A percentile compares a stretch with the other conserved stretches of the same genome.
Conservation (phyloP, 2,329 filamentous ascomycete species). For the Lasiodiplodia sp. region DNA sequence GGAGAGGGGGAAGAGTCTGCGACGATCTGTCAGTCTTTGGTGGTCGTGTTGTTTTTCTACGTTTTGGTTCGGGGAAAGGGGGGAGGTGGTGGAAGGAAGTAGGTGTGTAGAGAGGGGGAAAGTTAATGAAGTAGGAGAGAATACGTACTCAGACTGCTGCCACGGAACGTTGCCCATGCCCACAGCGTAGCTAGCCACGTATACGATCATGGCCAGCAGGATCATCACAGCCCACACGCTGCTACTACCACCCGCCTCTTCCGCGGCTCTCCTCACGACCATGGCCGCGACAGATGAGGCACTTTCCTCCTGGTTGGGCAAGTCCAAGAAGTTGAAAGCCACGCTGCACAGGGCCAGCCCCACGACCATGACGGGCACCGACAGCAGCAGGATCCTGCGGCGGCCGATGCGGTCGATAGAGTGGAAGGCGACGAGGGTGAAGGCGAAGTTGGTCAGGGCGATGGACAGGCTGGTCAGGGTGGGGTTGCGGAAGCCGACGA, state of each 20-base stretch:
- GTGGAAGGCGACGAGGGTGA: slow-evolving; percentile 55
- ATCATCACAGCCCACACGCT: slow-evolving; percentile 58
- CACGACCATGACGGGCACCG: slow-evolving; percentile 81
- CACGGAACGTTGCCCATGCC: slow-evolving; percentile 93
- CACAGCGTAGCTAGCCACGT: slow-evolving; percentile 84
- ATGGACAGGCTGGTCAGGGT: slow-evolving; percentile 55
- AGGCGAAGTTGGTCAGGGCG: slow-evolving; percentile 55
- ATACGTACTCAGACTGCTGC: slow-evolving; percentile 81
- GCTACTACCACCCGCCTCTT: not conserved
- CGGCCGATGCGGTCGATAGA: slow-evolving; percentile 55
- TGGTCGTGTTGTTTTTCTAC: not conserved
- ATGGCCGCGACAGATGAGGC: slow-evolving; percentile 23
- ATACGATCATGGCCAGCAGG: slow-evolving; percentile 78
- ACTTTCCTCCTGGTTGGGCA: slow-evolving; percentile 43
- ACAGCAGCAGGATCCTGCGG: slow-evolving; percentile 74
- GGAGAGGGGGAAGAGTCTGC: slow-evolving; percentile 73
- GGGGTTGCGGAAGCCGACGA: slow-evolving; percentile 55
- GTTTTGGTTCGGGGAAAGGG: not conserved
- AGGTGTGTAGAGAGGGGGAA: too few relatives aligned
- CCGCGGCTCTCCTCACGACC: not conserved
- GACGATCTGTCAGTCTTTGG: not conserved
- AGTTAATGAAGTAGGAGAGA: not conserved
- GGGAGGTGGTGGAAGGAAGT: not conserved
- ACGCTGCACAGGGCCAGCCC: slow-evolving; percentile 75
- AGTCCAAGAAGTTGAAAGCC: slow-evolving; percentile 72